phyloP scores from a whole-genome alignment of 257 asterid species.

The Penstemon eatonii region DNA sequence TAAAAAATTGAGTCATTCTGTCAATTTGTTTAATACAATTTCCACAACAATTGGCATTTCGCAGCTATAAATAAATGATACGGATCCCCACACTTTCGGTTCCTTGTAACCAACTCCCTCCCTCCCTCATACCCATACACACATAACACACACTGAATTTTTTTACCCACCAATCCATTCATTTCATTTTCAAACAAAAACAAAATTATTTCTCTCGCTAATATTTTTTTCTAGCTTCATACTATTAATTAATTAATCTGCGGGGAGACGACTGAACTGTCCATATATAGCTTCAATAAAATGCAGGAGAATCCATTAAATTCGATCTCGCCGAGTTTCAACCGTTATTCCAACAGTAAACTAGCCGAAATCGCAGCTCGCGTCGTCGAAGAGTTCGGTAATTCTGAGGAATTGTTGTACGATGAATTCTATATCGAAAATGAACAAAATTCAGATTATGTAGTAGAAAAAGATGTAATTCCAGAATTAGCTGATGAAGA shows the following conservation, averaged over 20 bases:
- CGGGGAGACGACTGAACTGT: neutral
- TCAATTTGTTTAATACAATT: constrained; percentile 5
- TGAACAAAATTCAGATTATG: constrained; percentile 12
- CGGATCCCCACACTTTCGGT: constrained; percentile 32
- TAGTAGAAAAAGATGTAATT: constrained; percentile 16
- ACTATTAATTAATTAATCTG: neutral
- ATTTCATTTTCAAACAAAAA: neutral
- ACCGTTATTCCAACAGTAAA: constrained; percentile 39
- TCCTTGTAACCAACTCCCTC: constrained; percentile 32
- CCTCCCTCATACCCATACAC: neutral
- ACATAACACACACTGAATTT: neutral
- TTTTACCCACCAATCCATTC: neutral
- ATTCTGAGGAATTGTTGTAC: neutral
- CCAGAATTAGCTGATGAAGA: constrained; percentile 30
- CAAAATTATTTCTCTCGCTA: neutral
- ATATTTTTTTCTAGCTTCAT: neutral
- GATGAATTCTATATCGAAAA: constrained; percentile 36
- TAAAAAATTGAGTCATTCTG: too few relatives aligned
- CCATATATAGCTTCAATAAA: neutral
- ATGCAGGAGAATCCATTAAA: constrained; percentile 32
- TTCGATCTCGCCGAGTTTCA: constrained; percentile 54
- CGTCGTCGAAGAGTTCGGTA: constrained; percentile 42
- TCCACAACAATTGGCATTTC: neutral
- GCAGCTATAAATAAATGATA: constrained; percentile 22
- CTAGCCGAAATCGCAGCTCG: constrained; percentile 48